Evolutionary conservation across 78 protist species (phyloP).

Genomic region (Dictyostelium purpureum): DNA sequence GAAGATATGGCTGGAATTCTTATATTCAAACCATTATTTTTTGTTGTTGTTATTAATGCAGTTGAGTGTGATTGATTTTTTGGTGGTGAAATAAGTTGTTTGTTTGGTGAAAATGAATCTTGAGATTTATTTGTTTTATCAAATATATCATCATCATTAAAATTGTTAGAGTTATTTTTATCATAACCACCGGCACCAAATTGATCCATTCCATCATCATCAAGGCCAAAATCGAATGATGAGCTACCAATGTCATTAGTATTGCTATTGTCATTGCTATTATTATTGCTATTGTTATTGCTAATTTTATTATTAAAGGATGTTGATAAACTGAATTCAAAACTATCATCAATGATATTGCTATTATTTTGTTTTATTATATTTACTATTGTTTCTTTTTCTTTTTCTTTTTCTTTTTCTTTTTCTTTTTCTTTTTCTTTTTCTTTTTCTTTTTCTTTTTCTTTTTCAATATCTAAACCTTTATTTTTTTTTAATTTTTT

Average conservation of each 20-base stretch:
- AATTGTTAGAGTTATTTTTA: not conserved
- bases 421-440: not conserved
- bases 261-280: not conserved
- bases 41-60: not conserved
- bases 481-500: too few relatives aligned
- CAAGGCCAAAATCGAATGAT: not conserved
- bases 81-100: not conserved
- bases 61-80: not conserved
- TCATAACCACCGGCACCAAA: not conserved
- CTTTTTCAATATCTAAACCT: too few relatives aligned
- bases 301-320: not conserved
- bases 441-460: not conserved
- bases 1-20: slow-evolving; percentile 14
- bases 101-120: not conserved
- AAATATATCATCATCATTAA: not conserved
- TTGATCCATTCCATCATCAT: not conserved
- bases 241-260: not conserved
- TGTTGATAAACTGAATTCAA: not conserved
- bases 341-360: not conserved
- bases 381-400: not conserved
- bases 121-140: not conserved
- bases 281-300: not conserved
- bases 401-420: slow-evolving; percentile 1
- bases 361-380: not conserved
- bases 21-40: slow-evolving; percentile 15